These are phyloP conservation scores for Nakazawaea sp. DNA, from an alignment of 805 yeast species.

Conservation along the genomic window DNA sequence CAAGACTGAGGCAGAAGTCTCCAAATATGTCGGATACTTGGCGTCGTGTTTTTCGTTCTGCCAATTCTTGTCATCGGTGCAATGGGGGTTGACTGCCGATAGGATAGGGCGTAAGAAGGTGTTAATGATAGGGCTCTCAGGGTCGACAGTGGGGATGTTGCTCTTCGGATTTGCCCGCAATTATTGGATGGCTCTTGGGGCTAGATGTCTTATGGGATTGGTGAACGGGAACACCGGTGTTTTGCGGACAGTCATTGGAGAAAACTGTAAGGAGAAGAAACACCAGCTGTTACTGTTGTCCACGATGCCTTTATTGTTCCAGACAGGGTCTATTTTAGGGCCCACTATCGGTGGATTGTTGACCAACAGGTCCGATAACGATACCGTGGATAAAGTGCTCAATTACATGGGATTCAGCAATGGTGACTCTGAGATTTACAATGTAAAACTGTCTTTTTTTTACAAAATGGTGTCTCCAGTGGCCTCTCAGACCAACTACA, in stretches of 20 bases:
- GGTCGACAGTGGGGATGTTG: slow-evolving; percentile 39
- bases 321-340: slow-evolving; percentile 52
- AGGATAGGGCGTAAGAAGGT: slow-evolving; percentile 49
- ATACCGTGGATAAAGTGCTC: not conserved
- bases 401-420: not conserved
- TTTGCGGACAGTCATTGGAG: slow-evolving; percentile 53
- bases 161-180: slow-evolving; percentile 48
- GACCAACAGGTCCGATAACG: slow-evolving; percentile 4
- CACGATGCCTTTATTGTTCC: slow-evolving; percentile 55
- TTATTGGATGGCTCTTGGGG: slow-evolving; percentile 44
- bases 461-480: not conserved
- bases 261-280: slow-evolving; percentile 43
- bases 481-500: not conserved
- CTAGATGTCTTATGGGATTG: slow-evolving; percentile 47
- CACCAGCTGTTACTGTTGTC: slow-evolving; percentile 61
- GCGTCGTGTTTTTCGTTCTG: slow-evolving; percentile 53
- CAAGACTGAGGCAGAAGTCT: slow-evolving; percentile 41
- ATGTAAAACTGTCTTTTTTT: not conserved
- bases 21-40: slow-evolving; percentile 54
- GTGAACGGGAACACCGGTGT: slow-evolving; percentile 60
- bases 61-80: slow-evolving; percentile 48
- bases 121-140: slow-evolving; percentile 41
- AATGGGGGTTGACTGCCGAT: slow-evolving; percentile 54
- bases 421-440: not conserved
- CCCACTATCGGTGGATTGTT: slow-evolving; percentile 38